Base-by-base conservation (phyloP, 2,329 filamentous ascomycete genomes). In the Alternaria ethzedia region DNA sequence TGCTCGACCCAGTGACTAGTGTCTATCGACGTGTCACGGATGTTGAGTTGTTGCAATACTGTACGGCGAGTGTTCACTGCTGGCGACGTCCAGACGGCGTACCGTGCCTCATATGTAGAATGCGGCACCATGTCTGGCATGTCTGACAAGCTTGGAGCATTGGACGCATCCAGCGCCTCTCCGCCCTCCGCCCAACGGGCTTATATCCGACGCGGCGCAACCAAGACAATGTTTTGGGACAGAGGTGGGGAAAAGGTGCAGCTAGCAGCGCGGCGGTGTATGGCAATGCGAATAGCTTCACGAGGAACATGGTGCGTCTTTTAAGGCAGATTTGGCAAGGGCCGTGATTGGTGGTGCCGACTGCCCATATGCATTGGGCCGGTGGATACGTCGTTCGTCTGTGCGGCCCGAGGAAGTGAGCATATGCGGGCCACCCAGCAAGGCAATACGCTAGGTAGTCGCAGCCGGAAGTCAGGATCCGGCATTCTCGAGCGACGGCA, bases 401-500 rank as follows among this genome's bases (percentile, higher is more conserved):
- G 64, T 55, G 64, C 64, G 64, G 47, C 28, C 57, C 61, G 57
- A 59, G 64, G 32, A 20, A 41, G 28, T 61, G 17, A 45, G 28
- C 59, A 54, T 32, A 63, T 45, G 63, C 63, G 50, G 44, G 32
- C 17, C 30, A 41, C 45, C 44, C 57, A 50, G 43, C 10, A 59
- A 57, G 43, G 63, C 30, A 63, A 64, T 55, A 43, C 59, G 58
- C 55, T 63, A 46, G 44, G 36, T 17, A 51, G 54, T 56, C 46
- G 51, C 57, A 59, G 56, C 52, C 52, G 65, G 57, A 68, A 62
- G 52, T 58, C 55, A 45, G 44, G 63, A 61, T 63, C 61, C 61
- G 47, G 51, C 52, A 61, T 64, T 65, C 59, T 66, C 65, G 32
- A 59, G 67, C 55, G 57, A 67, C 64, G 54, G 50, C 57, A 36